Percentiles rank a stretch among this genome's conserved stretches.
These are phyloP conservation scores for Cymbomonas tetramitiformis DNA, from an alignment of 139 green algal genomes.

Conservation along the genomic window DNA sequence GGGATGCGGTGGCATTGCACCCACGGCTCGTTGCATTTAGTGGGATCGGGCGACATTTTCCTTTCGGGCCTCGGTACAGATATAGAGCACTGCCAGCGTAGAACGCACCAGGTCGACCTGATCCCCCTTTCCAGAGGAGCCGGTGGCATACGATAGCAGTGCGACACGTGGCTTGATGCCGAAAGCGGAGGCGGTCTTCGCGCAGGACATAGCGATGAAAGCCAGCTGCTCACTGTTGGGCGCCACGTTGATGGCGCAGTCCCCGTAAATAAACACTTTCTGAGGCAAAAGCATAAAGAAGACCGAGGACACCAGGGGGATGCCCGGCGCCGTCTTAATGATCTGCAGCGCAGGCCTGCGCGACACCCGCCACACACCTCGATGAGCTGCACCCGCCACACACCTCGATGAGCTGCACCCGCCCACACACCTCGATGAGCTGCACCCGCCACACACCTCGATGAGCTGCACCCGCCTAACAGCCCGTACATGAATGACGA, in stretches of 20 bases:
- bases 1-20: no score
- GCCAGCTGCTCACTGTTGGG: conserved; percentile 57
- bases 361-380: conserved; percentile 47
- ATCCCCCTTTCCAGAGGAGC: conserved; percentile 27
- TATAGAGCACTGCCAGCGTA: no score
- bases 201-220: conserved; percentile 49
- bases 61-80: no score
- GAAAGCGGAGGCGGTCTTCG: conserved; percentile 68
- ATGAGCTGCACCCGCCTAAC: no score
- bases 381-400: conserved; percentile 36
- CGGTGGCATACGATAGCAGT: conserved; percentile 77
- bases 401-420: no score
- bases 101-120: conserved; percentile 54
- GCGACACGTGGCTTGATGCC: conserved; percentile 69
- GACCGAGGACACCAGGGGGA: conserved; percentile 46
- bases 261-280: conserved; percentile 71
- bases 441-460: no score
- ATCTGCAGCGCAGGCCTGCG: conserved; percentile 71
- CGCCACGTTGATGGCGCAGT: conserved; percentile 78
- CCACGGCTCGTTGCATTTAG: no score
- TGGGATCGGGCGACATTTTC: no score
- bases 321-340: conserved; percentile 27
- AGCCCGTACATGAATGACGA: no score
- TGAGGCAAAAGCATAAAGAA: conserved; percentile 90
- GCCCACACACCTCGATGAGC: conserved; percentile 45